A percentile compares a stretch with the other conserved stretches of the same genome.
phyloP scores from a whole-genome alignment of 176 grass and related monocot genomes.

The Avena eriantha region DNA sequence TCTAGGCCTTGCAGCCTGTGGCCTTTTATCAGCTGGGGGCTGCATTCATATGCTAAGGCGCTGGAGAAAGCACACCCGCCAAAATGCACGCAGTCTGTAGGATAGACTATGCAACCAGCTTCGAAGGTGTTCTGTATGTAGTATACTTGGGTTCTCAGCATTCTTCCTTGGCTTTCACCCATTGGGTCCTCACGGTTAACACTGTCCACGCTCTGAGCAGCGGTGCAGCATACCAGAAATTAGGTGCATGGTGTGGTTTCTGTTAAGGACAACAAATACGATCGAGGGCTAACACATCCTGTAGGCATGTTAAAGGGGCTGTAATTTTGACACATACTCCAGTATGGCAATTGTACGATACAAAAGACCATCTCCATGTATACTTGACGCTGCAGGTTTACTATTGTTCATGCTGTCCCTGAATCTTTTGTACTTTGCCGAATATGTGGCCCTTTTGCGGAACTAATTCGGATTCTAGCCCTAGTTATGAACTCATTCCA shows the following conservation, averaged over 20 bases:
- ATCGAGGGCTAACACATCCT: neutral
- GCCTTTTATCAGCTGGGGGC: constrained; percentile 61
- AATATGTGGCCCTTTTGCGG: too few relatives aligned
- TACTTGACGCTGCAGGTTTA: neutral
- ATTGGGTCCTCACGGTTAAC: neutral
- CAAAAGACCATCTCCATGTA: neutral
- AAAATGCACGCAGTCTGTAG: constrained; percentile 66
- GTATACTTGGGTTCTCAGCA: neutral
- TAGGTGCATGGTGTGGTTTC: neutral
- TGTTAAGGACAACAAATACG: neutral
- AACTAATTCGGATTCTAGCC: too few relatives aligned
- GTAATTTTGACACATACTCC: neutral
- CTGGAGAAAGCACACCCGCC: constrained; percentile 68
- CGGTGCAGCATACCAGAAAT: neutral
- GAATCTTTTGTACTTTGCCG: neutral
- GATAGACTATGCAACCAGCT: neutral
- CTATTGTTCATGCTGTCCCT: neutral
- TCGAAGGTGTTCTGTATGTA: constrained; percentile 9
- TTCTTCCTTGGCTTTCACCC: neutral
- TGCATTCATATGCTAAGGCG: constrained; percentile 66
- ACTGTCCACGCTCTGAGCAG: neutral
- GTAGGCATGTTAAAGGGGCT: neutral
- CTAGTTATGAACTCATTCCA: too few relatives aligned
- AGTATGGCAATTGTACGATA: neutral
- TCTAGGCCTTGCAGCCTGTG: constrained; percentile 65